Evolutionary conservation across 257 asterid genomes (phyloP).

Genomic region (Dorcoceras hygrometricum): DNA sequence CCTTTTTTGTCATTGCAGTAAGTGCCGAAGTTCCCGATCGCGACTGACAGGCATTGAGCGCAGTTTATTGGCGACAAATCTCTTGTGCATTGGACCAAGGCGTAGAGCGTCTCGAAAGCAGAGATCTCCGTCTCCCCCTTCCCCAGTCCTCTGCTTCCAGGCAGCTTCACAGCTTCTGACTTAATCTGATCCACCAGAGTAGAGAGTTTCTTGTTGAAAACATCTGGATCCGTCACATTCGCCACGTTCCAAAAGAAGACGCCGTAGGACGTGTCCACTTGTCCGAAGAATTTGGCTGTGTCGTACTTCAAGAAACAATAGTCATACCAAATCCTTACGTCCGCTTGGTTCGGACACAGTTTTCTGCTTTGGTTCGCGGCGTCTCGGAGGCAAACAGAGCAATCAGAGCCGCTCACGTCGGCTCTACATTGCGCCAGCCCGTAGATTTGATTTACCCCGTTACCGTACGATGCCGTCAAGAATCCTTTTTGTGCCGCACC

Average conservation of each 20-base stretch:
- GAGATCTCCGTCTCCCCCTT: slow-evolving; percentile 44
- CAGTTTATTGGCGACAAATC: slow-evolving; percentile 49
- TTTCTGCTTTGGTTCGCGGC: slow-evolving; percentile 37
- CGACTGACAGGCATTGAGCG: slow-evolving; percentile 63
- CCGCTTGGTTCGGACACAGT: slow-evolving; percentile 49
- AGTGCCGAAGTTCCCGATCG: slow-evolving; percentile 37
- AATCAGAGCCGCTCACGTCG: slow-evolving; percentile 50
- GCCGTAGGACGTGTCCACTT: slow-evolving; percentile 44
- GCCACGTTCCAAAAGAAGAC: slow-evolving; percentile 33
- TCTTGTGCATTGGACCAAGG: slow-evolving; percentile 73
- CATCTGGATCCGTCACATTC: slow-evolving; percentile 50
- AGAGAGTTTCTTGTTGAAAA: slow-evolving; percentile 41
- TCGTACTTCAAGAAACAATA: slow-evolving; percentile 57
- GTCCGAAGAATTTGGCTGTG: slow-evolving; percentile 37
- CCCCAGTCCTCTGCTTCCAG: slow-evolving; percentile 53
- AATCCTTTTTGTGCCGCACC: slow-evolving; percentile 42
- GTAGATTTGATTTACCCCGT: slow-evolving; percentile 26
- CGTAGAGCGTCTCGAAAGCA: slow-evolving; percentile 41
- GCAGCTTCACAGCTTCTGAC: slow-evolving; percentile 40
- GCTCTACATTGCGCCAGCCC: slow-evolving; percentile 89
- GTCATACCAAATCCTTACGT: slow-evolving; percentile 67
- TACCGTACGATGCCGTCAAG: slow-evolving; percentile 44
- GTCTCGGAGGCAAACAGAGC: slow-evolving; percentile 56
- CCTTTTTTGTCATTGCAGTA: slow-evolving; percentile 53
- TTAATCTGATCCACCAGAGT: slow-evolving; percentile 32